Base-by-base conservation (phyloP, 495 filamentous ascomycete genomes). In the Penicillium bialowiezense region DNA sequence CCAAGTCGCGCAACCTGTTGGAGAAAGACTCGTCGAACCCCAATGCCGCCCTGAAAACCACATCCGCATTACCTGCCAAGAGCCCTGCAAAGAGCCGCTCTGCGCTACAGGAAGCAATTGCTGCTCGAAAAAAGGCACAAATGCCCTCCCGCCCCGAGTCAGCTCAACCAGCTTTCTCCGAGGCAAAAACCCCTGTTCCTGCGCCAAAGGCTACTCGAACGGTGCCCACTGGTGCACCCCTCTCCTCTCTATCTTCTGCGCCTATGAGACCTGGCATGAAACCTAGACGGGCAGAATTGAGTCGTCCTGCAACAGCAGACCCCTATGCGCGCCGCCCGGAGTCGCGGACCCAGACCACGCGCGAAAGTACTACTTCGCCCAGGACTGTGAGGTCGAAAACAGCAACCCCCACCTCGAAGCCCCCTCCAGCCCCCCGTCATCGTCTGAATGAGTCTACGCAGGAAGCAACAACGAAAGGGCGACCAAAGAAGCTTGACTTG, bases 11-110 rank as follows among this genome's bases (percentile, higher is more conserved):
- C 56, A 79, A 80, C 26, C 65, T 89, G 24, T 69, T 97, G 13
- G 84, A 91, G 56, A 91, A 89, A 39, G 86, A 91, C 57, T 70
- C 87, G 17, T 76, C 83, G 41, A 96, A 96, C 60, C 90, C 90
- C 15, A 88, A 88, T 60, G 76, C 79, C 14, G 65, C 78, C 15
- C 77, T 76, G 35, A 59, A 50, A 17, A 35, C 21, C 3, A 21
- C 52, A 23, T 54, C 78, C 19, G 76, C 79, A 32, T 66, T 76
- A 17, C 69, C 72, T 15, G 54, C 63, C 29, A 69, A 70, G 42
- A 50, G 62, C 18, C 52, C 52, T 10, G 42, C 32, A 7, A 48
- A 46, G 17, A 45, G 61, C 45, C 82, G 73, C 42, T 76, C 71
- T 51, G 81, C 71, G 66, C 79, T 84, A 66, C 90, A 73, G 49